A percentile compares a stretch with the other conserved stretches of the same genome.
These are phyloP conservation scores for Chloris gayana DNA, from an alignment of 176 grass and related monocot genomes.

Conservation along the genomic window DNA sequence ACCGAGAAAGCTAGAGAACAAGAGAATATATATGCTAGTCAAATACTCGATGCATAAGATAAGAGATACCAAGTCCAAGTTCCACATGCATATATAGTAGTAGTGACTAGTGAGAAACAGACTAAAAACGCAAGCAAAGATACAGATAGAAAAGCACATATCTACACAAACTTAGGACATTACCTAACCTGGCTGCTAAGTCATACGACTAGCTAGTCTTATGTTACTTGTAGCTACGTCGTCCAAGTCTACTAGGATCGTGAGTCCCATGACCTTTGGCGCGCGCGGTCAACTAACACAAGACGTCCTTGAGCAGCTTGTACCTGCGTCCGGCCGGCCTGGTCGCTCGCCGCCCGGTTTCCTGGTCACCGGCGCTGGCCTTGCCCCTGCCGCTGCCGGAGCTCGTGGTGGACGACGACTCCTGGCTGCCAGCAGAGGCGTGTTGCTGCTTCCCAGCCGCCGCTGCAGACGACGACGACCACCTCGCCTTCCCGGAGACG, in stretches of 20 bases:
- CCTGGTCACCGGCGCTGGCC: constrained; percentile 10
- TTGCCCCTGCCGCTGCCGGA: constrained; percentile 23
- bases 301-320: constrained; percentile 98
- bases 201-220: constrained; percentile 28
- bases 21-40: constrained; percentile 25
- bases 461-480: neutral
- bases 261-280: constrained; percentile 5
- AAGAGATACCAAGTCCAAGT: constrained; percentile 36
- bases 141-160: neutral
- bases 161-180: constrained; percentile 27
- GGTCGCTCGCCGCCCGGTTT: constrained; percentile 43
- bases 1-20: neutral
- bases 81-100: neutral
- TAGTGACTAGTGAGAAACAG: no score
- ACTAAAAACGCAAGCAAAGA: constrained; percentile 9
- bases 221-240: neutral
- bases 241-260: neutral
- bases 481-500: constrained; percentile 38
- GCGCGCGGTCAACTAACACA: constrained; percentile 64
- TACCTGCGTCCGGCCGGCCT: constrained; percentile 86
- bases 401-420: constrained; percentile 38
- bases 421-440: constrained; percentile 18
- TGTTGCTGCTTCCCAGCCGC: constrained; percentile 46
- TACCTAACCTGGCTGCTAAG: constrained; percentile 38
- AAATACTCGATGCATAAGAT: constrained; percentile 27